phyloP scores from a whole-genome alignment of 345 rosid species.

The Dimocarpus longan region DNA sequence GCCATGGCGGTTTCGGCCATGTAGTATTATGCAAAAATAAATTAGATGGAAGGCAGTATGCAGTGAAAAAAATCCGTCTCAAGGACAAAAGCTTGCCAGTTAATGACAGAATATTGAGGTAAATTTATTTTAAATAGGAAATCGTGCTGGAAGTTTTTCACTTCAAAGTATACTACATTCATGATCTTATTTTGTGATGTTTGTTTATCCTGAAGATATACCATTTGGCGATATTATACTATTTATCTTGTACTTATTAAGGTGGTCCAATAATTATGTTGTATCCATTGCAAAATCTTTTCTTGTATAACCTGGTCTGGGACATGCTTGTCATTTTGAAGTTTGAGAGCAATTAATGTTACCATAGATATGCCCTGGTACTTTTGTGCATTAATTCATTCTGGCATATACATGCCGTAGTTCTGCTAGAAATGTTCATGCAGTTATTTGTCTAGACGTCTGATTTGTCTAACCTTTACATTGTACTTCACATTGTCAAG shows the following conservation, averaged over 20 bases:
- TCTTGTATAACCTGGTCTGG: background rate
- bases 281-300: background rate
- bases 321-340: background rate
- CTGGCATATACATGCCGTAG: background rate
- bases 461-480: background rate
- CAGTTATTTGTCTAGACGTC: background rate
- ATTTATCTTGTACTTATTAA: background rate
- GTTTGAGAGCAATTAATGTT: background rate
- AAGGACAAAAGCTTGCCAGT: slow-evolving; percentile 83
- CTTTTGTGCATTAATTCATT: background rate
- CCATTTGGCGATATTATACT: background rate
- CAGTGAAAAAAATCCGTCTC: slow-evolving; percentile 91
- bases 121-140: slow-evolving; percentile 23
- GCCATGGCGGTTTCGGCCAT: slow-evolving; percentile 96
- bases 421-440: slow-evolving; percentile 4
- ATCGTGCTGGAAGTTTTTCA: slow-evolving; percentile 10
- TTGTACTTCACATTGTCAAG: background rate
- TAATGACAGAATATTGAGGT: slow-evolving; percentile 83
- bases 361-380: background rate
- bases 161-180: background rate
- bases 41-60: slow-evolving; percentile 97
- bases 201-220: background rate
- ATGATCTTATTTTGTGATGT: background rate
- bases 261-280: background rate
- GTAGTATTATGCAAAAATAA: slow-evolving; percentile 95